Evolutionary conservation across 179 eudicot genomes (phyloP), one percentile per base, ranked within the genome.

Genomic region (Monotropa hypopitys): DNA sequence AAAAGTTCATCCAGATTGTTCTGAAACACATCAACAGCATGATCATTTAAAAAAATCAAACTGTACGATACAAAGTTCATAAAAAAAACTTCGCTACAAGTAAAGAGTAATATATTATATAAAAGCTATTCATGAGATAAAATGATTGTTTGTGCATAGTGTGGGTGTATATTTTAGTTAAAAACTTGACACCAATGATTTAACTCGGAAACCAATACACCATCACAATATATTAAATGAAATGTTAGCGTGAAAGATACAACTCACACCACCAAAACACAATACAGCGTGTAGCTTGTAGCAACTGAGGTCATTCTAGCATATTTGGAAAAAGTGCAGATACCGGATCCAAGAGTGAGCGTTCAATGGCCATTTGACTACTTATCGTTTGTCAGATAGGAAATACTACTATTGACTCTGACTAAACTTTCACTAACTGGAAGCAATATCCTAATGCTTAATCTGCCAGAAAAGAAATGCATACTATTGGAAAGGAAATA

Each of bases 1-100:
- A 96, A 96, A 76, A 96, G 94, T 84, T 96, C 99, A 76, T 96
- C 99, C 84, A 96, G 85, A 87, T 96, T 96, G 87, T 96, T 96
- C 99, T 96, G 96, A 71, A 85, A 76, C 50, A 61, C 53, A 83
- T 46, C 80, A 86, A 75, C 26, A 73, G 65, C 79, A 38, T 20
- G 23, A 45, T 65, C 70, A 2, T 30, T 10, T 23, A 78, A 59
- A 78, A 59, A 43, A 75, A 40, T 70, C 21, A 38, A 63, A 51
- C 46, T 7, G 33, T 12, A 13, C 16, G 21, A 61, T 16, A 78
- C 33, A 28, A 70, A 42, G 61, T 30, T 45, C 16, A 77, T 30
- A 77, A 12, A 75, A 35, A 8, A 16, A 47, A n/a, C 42, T 49
- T 18, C 15, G 23, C 16, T 49, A 18, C 26, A 49, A 72, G 43